phyloP scores from a whole-genome alignment of 2,329 filamentous ascomycete species.

The Thelonectria rubi region DNA sequence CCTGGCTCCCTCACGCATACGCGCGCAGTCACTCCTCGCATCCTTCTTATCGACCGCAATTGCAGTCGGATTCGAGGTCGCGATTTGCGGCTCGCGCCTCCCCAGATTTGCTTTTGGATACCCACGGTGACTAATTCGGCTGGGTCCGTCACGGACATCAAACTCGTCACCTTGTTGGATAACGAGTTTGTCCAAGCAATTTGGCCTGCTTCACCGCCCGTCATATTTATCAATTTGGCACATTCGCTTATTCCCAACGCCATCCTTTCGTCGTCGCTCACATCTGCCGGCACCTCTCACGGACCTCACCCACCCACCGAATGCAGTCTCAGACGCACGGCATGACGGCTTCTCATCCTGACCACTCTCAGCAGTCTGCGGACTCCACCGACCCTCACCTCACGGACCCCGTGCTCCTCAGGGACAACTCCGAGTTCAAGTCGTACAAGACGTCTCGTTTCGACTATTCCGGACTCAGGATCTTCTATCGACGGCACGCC shows the following conservation, averaged over 20 bases:
- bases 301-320: constrained; percentile 12
- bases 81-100: constrained; percentile 14
- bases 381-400: constrained; percentile 52
- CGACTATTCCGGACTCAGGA: constrained; percentile 79
- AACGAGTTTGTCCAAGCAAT: constrained; percentile 2
- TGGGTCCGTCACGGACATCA: constrained; percentile 26
- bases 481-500: constrained; percentile 84
- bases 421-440: constrained; percentile 75
- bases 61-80: background rate
- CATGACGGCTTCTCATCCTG: constrained; percentile 37
- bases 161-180: constrained; percentile 20
- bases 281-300: background rate
- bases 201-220: constrained; percentile 19
- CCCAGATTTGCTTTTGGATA: constrained; percentile 30
- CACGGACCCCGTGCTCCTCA: constrained; percentile 82
- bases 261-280: background rate
- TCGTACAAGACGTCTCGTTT: constrained; percentile 76
- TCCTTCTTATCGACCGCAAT: constrained; percentile 8
- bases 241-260: constrained; percentile 1
- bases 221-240: constrained; percentile 22
- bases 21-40: background rate
- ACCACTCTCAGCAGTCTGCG: constrained; percentile 34
- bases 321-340: constrained; percentile 25
- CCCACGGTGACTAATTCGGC: constrained; percentile 22
- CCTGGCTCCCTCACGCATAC: background rate